Base-by-base conservation (phyloP, 2,329 filamentous ascomycete genomes). In the Neurospora sp. region DNA sequence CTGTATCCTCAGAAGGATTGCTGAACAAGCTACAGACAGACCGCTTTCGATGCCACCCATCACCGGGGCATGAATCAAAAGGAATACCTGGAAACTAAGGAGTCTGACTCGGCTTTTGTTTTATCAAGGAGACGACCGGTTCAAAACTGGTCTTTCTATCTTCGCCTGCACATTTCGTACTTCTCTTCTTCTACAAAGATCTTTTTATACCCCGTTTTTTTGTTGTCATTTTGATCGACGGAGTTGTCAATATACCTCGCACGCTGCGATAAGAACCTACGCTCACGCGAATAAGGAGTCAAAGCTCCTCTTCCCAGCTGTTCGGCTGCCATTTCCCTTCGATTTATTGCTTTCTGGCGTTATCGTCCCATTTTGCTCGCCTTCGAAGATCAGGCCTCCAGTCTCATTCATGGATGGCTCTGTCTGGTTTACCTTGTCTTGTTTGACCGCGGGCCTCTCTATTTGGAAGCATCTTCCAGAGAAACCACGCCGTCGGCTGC, bases 231-330 rank as follows among this genome's bases (percentile, higher is more conserved):
- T 62, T 15, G 23, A 62, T 62, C 28, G 23, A 62, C 28, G 52
- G 28, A 62, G 52, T 62, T 33, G 69, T 69, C 66, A 65, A 57
- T 67, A 69, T 40, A 66, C 23, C 66, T 66, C 36, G 36, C 66
- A 66, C 71, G 68, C 66, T 70, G 73, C 57, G 72, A 71, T 74
- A 75, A 74, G 76, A 71, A 72, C 72, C 70, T 71, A 72, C 77
- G 77, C 77, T 78, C 77, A 77, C 77, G 77, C 77, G 75, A 77
- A 75, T 40, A 67, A 67, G 66, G 39, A 75, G 38, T 69, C 46
- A 41, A 70, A 69, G n/a, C 70, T 67, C 15, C 69, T 57, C 66
- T 46, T 66, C n/a, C 67, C 38, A n/a, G 37, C 52, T 38, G 17
- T 38, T 69, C 23, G 28, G 28, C 52, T 36, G 28, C 17, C 8